phyloP scores from a whole-genome alignment of 257 asterid genomes.

The Petrea volubilis region DNA sequence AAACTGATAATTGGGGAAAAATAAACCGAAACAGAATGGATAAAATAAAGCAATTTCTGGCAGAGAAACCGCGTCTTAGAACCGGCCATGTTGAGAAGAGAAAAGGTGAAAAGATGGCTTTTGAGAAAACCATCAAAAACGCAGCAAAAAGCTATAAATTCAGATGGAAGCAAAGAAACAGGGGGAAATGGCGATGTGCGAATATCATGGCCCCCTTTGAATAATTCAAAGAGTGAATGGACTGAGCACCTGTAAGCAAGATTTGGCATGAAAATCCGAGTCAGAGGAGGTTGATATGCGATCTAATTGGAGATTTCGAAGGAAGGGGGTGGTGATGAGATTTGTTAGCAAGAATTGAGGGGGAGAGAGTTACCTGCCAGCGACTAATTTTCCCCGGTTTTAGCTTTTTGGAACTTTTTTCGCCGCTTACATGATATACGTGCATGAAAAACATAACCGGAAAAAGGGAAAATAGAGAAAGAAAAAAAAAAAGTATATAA shows the following conservation, averaged over 20 bases:
- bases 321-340: slow-evolving; percentile 37
- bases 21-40: slow-evolving; percentile 45
- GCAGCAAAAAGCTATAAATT: slow-evolving; percentile 26
- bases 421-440: not conserved
- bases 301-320: slow-evolving; percentile 52
- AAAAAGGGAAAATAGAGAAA: not conserved
- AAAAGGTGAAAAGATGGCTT: not conserved
- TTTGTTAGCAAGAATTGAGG: slow-evolving; percentile 38
- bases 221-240: slow-evolving; percentile 45
- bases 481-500: not conserved
- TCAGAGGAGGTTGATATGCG: slow-evolving; percentile 52
- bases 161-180: slow-evolving; percentile 39
- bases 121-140: slow-evolving; percentile 27
- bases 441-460: slow-evolving; percentile 13
- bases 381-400: slow-evolving; percentile 37
- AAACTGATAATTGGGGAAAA: slow-evolving; percentile 44
- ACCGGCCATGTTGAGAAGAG: slow-evolving; percentile 44
- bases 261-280: slow-evolving; percentile 26
- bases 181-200: slow-evolving; percentile 1
- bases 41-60: slow-evolving; percentile 36
- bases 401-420: slow-evolving; percentile 2
- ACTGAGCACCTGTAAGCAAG: slow-evolving; percentile 45
- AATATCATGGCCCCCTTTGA: slow-evolving; percentile 53
- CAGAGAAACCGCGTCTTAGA: slow-evolving; percentile 28
- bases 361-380: slow-evolving; percentile 53